Evolutionary conservation across 371 early-diverging fungal species (phyloP), one percentile per base, ranked within the genome.

Genomic region (Gilbertella persicaria): DNA sequence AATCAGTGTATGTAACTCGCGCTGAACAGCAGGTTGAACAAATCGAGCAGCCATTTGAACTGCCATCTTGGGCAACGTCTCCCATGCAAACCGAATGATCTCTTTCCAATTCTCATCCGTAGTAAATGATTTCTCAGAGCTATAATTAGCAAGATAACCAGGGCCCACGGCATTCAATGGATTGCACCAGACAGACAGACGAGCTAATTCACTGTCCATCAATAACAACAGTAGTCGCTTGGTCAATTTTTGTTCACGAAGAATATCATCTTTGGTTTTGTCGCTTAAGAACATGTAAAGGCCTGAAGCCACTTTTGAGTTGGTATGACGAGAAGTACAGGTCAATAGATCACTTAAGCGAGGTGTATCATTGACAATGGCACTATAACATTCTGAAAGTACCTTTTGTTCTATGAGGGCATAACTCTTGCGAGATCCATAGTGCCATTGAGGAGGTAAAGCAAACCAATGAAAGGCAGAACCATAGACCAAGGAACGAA

Each of bases 41-140:
- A 95, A 94, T 4, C 96, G 85, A 4, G 73, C 50, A 16, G 77
- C 69, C 53, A 97, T 73, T 45, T 91, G 91, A n/a, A 96, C 67
- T 0, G 95, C 92, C n/a, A 96, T 62, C 2, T 68, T 67, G 3
- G 96, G 94, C 16, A 85, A 82, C 1, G 87, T 68, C 14, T 69
- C 71, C 96, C 96, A 96, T 2, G 95, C 93, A 54, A 87, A 87
- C 4, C 82, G 76, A 4, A 93, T 78, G 25, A 87, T 72, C 37
- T 74, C 77, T 38, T 80, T 80, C 95, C 94, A 95, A n/a, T 19
- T 26, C 36, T 57, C 63, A 23, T 71, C 71, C 1, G 58, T 71
- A 3, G 58, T 43, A 35, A 68, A 21, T 21, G 67, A 57, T 57
- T 73, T 69, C 43, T 77, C 67, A 9, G 67, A 52, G 26, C 50